Base-by-base conservation (phyloP, 306 rosid species). In the Delonix regia region DNA sequence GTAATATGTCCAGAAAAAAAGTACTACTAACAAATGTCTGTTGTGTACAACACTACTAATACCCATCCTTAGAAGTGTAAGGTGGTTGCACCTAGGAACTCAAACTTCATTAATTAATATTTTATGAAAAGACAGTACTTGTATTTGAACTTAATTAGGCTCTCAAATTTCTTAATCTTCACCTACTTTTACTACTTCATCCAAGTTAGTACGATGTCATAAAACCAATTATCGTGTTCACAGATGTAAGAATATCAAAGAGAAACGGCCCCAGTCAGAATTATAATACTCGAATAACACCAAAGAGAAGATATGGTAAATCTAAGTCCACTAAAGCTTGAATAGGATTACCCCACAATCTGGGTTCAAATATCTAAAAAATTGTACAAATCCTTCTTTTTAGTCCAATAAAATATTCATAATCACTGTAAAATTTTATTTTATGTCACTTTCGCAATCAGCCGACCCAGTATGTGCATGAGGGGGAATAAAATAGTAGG, bases 321-420 rank as follows among this genome's bases (percentile, higher is more conserved):
- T 69, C 60, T 9, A 9, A 47, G 18, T 45, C 60, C 60, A 69
- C 74, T 24, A 24, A 24, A 44, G 30, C 28, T 14, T 55, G 9
- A 52, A n/a, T 21, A 19, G 72, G n/a, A 67, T 67, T 67, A 41
- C 72, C 52, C 72, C 53, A 67, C 34, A 12, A 7, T 22, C 12
- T 27, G 12, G 53, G 34, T 67, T 22, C 72, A 41, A 66, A 67
- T 41, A 7, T 67, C 19, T 27, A 27, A 30, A 25, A 3, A 7
- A 1, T 0, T 45, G 8, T 41, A 69, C 56, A 25, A 69, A 45
- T 25, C 59, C 59, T 69, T 45, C 34, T 21, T 42, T 45, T 3
- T 1, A 44, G 27, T 42, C 56, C 9, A 9, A 48, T 70, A 70
- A 49, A 49, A 49, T 69, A 27, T 21, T 15, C 28, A 16, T 62